These are phyloP conservation scores for Alisma plantagoaquatica DNA, from an alignment of 106 monocot species.

Conservation along the genomic window DNA sequence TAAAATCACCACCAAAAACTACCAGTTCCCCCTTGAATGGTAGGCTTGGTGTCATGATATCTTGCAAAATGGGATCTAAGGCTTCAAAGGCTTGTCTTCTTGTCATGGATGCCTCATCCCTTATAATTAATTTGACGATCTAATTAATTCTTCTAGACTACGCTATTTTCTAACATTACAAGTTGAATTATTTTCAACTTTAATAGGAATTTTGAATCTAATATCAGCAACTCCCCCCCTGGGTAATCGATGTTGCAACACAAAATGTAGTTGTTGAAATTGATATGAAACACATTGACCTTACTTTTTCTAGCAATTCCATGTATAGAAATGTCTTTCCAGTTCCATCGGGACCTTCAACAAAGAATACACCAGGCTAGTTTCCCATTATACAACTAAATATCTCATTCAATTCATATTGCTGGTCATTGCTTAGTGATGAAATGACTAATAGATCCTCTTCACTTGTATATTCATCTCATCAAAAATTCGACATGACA, in stretches of 20 bases:
- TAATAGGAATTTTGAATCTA: neutral
- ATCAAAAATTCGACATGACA: too few relatives aligned
- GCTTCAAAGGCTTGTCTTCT: too few relatives aligned
- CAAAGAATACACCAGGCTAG: neutral
- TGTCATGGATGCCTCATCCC: too few relatives aligned
- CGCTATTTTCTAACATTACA: too few relatives aligned
- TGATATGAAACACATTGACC: neutral
- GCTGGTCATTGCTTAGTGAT: neutral
- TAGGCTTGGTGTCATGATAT: neutral
- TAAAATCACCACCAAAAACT: neutral
- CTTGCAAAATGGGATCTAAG: too few relatives aligned
- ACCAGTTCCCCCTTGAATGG: neutral
- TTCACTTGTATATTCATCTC: too few relatives aligned
- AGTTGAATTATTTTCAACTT: too few relatives aligned
- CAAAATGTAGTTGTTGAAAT: neutral
- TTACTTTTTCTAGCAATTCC: neutral
- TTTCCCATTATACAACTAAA: too few relatives aligned
- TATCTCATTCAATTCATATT: neutral
- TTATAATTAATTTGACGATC: too few relatives aligned
- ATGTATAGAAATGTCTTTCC: neutral
- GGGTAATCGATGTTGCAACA: neutral
- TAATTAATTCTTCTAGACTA: too few relatives aligned
- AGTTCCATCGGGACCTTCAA: neutral
- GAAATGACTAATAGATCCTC: too few relatives aligned
- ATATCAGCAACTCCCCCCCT: neutral